Conservation (phyloP, 805 yeast genomes). For the Barnettozyma pratensis region DNA sequence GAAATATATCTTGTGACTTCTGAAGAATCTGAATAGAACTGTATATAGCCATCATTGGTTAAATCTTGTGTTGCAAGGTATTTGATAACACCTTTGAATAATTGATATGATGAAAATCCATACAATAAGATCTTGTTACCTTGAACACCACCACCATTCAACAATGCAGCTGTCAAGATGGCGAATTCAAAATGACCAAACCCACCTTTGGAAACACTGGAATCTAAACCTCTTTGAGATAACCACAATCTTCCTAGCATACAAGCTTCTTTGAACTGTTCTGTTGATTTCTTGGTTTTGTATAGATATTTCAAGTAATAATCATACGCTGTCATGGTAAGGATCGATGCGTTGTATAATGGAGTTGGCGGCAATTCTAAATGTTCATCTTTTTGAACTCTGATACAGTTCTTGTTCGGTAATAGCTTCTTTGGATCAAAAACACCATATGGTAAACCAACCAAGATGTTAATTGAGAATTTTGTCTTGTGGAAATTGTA, state of each 20-base stretch:
- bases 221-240: slow-evolving; percentile 74
- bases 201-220: slow-evolving; percentile 64
- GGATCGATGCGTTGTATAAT: slow-evolving; percentile 73
- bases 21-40: slow-evolving; percentile 48
- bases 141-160: slow-evolving; percentile 75
- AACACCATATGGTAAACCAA: slow-evolving; percentile 63
- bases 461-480: slow-evolving; percentile 65
- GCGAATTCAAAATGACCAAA: slow-evolving; percentile 93
- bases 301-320: slow-evolving; percentile 72
- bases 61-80: slow-evolving; percentile 80
- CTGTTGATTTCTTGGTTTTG: slow-evolving; percentile 68
- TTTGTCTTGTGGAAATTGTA: slow-evolving; percentile 63
- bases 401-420: slow-evolving; percentile 77
- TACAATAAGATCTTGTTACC: slow-evolving; percentile 75
- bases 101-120: slow-evolving; percentile 90
- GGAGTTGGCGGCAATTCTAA: slow-evolving; percentile 69
- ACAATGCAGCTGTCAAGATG: slow-evolving; percentile 68
- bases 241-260: slow-evolving; percentile 87
- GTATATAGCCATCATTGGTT: slow-evolving; percentile 54
- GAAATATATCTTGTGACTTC: slow-evolving; percentile 37
- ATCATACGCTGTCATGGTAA: slow-evolving; percentile 63
- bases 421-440: slow-evolving; percentile 73
- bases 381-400: slow-evolving; percentile 43
- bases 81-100: slow-evolving; percentile 82
- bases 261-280: slow-evolving; percentile 82